Base-by-base conservation (phyloP, 1,284 basidiomycete species). In the Cryptococcus sp. region DNA sequence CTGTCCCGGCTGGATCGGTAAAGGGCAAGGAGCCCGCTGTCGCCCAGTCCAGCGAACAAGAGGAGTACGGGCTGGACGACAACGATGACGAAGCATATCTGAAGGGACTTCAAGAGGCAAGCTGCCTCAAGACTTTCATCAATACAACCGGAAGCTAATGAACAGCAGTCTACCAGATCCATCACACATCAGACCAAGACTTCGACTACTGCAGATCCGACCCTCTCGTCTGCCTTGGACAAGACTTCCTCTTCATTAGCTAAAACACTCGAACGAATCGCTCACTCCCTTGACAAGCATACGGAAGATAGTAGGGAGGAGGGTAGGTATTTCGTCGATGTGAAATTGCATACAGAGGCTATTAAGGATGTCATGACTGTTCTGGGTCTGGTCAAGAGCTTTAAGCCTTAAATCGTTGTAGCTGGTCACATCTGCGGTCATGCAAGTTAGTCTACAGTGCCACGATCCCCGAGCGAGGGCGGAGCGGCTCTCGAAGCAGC, bases 261-360 rank as follows among this genome's bases (percentile, higher is more conserved):
- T 1, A 19, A 25, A 3, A 58, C 56, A 18, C 47, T 58, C 24
- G 24, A 50, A 16, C 28, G 40, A 24, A 58, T 64, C 18, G 58
- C 67, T 14, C 23, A 45, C 1, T 66, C 65, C 1, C 58, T 69
- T 18, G 54, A 62, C 24, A 23, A 46, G 14, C 40, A 55, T 48
- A n/a, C 48, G 46, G 36, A 54, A 25, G 5, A 9, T 4, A 14
- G 45, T 21, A 18, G 18, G 23, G 48, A 47, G 14, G 55, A 62
- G 28, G 57, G 60, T 21, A 54, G 59, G 23, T 66, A 56, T 45
- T 69, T 69, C 50, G 63, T 69, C 18, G 64, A 70, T 52, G 48
- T 68, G 50, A 70, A 70, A 48, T 39, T 67, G 9, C 67, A 70
- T 46, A 68, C 66, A 14, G 66, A 70, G 48, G 67, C 67, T 7